A percentile compares a stretch with the other conserved stretches of the same genome.
Conservation (phyloP, 2,329 filamentous ascomycete genomes). For the Xenoacremonium recifei region DNA sequence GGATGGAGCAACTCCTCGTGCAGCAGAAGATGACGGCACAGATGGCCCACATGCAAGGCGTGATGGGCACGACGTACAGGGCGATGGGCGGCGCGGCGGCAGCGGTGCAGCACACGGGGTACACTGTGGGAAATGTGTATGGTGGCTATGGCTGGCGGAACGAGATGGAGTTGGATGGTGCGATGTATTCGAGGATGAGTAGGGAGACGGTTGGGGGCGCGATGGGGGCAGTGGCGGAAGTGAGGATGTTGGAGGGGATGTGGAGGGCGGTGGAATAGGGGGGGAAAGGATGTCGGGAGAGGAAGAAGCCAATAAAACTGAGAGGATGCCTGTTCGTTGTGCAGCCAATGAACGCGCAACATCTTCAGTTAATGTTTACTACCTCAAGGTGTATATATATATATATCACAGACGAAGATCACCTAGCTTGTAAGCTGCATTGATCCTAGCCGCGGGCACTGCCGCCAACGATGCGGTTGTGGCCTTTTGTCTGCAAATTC, state of each 20-base stretch:
- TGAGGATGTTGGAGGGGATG: constrained; percentile 30
- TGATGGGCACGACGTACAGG: constrained; percentile 25
- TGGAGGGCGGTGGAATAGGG: constrained; percentile 35
- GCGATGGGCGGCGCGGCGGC: constrained; percentile 17
- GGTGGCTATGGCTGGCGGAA: constrained; percentile 33
- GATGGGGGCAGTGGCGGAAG: constrained; percentile 12
- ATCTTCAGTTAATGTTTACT: too few species aligned
- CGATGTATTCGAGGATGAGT: constrained; percentile 30
- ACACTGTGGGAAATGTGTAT: constrained; percentile 29
- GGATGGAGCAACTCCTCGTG: constrained; percentile 23
- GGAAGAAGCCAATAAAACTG: too few species aligned
- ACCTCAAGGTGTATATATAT: too few species aligned
- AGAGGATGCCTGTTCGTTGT: too few species aligned
- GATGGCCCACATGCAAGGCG: constrained; percentile 25
- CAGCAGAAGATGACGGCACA: constrained; percentile 23
- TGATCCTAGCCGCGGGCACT: too few species aligned
- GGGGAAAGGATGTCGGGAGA: too few species aligned
- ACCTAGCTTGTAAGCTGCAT: too few species aligned
- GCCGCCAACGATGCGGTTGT: too few species aligned
- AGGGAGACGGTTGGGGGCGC: constrained; percentile 14
- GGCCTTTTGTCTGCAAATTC: too few species aligned
- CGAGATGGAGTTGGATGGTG: constrained; percentile 25
- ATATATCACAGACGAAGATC: too few species aligned
- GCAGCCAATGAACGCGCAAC: too few species aligned
- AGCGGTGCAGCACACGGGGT: constrained; percentile 13